phyloP scores from a whole-genome alignment of 257 asterid genomes.

The Solanum dulcamara region DNA sequence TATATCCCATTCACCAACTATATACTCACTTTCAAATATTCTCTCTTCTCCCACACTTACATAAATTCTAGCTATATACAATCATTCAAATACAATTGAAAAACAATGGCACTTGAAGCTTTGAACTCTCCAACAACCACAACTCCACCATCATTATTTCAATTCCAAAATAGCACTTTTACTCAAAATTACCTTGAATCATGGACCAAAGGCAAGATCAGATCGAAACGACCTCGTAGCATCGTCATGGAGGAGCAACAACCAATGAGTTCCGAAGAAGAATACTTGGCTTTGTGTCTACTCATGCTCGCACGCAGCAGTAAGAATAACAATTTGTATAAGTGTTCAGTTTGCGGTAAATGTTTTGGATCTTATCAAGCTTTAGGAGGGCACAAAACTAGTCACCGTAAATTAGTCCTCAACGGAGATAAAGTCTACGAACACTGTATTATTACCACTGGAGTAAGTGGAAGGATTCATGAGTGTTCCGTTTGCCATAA shows the following conservation, averaged over 20 bases:
- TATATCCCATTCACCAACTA: background rate
- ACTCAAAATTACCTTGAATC: conserved; percentile 7
- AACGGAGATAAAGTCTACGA: background rate
- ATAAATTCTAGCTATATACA: too few species aligned
- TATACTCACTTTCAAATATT: background rate
- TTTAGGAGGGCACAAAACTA: conserved; percentile 40
- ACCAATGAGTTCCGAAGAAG: conserved; percentile 24
- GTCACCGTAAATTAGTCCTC: conserved; percentile 11
- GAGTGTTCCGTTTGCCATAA: conserved; percentile 41
- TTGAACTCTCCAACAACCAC: conserved; percentile 44
- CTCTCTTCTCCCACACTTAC: background rate
- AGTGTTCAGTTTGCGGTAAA: conserved; percentile 30
- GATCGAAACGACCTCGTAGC: conserved; percentile 32
- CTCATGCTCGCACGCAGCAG: conserved; percentile 49
- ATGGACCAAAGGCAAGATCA: conserved; percentile 30
- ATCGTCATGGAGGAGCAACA: background rate
- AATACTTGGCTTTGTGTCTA: conserved; percentile 52
- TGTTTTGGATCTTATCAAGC: conserved; percentile 34
- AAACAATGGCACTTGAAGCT: conserved; percentile 43
- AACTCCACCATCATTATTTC: too few species aligned
- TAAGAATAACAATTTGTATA: background rate
- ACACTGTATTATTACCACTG: background rate
- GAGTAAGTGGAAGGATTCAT: conserved; percentile 16
- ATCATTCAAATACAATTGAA: background rate
- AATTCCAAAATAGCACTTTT: too few species aligned